phyloP scores from a whole-genome alignment of 345 rosid species.

The Gossypium thurberi region DNA sequence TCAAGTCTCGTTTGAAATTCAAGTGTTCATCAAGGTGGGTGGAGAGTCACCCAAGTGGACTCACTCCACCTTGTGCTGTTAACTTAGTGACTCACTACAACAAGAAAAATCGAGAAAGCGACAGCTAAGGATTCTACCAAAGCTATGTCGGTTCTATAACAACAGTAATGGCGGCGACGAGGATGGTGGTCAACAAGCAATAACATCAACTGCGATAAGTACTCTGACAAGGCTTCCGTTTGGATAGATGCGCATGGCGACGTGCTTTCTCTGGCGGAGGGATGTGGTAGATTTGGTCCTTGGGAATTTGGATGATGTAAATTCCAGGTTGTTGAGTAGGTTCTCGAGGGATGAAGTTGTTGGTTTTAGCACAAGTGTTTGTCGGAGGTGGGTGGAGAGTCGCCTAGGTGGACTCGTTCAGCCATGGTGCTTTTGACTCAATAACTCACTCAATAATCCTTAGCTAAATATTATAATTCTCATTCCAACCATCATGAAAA shows the following conservation, averaged over 20 bases:
- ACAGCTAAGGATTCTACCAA: too few relatives aligned
- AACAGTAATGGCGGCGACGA: slow-evolving; percentile 38
- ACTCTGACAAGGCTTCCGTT: slow-evolving; percentile 24
- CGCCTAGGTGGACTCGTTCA: slow-evolving; percentile 31
- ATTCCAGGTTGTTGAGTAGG: slow-evolving; percentile 49
- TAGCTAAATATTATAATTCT: too few relatives aligned
- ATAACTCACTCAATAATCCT: not conserved
- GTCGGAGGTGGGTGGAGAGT: slow-evolving; percentile 2
- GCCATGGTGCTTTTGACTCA: slow-evolving; percentile 21
- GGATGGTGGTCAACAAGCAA: slow-evolving; percentile 23
- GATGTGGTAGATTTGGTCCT: slow-evolving; percentile 72
- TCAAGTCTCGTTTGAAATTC: too few relatives aligned
- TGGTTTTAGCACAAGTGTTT: not conserved
- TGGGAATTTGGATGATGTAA: slow-evolving; percentile 76
- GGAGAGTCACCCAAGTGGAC: too few relatives aligned
- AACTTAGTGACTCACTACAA: too few relatives aligned
- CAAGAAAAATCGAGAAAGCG: too few relatives aligned
- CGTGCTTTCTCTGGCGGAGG: slow-evolving; percentile 78
- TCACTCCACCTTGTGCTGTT: too few relatives aligned
- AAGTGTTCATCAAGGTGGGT: too few relatives aligned
- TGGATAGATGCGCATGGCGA: slow-evolving; percentile 46
- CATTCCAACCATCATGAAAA: too few relatives aligned
- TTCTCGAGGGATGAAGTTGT: slow-evolving; percentile 18
- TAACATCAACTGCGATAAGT: slow-evolving; percentile 44
- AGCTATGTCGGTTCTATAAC: too few relatives aligned